Evolutionary conservation across 2,329 filamentous ascomycete species (phyloP), one percentile per base, ranked within the genome.

Genomic region (Niveomyces coronatus): DNA sequence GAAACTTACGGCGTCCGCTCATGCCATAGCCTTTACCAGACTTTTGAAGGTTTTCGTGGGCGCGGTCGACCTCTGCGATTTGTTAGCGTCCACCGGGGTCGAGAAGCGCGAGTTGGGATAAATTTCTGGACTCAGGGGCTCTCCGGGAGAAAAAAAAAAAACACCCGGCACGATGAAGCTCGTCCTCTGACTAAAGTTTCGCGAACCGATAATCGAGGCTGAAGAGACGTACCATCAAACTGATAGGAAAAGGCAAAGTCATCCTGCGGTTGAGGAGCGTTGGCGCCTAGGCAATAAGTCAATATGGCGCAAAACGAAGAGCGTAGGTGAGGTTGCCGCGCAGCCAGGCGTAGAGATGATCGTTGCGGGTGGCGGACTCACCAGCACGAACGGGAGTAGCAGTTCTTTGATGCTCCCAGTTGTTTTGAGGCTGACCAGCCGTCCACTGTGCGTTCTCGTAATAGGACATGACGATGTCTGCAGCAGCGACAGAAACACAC

Each of bases 11-110:
- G 62, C 91, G 85, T 53, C 68, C 74, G 54, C 70, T 70, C 55
- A 67, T 65, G 54, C 72, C 77, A 63, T 89, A 91, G 65, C 88
- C 80, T 70, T 96, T 96, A 54, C 88, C 88, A 60, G 88, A 94
- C 74, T 96, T 96, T 55, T 89, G 75, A 44, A 98, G 75, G 62
- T 96, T 96, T 56, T 96, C 91, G 54, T 89, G 79, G 50, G 89
- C 89, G 58, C 89, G 82, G 49, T 96, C 91, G 53, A 98, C 87
- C 76, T 98, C 91, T 94, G 55, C 20, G 30, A 31, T 15, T 24
- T 15, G 31, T 40, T n/a, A 40, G 38, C 38, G 27, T 35, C 7
- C 26, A 20, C 9, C n/a, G 28, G 20, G 16, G 20, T 19, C 20
- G 10, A 27, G 23, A 20, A 32, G 28, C 13, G 29, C 20, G 26